A percentile compares a stretch with the other conserved stretches of the same genome.
Conservation (phyloP, 129 eudicot genomes). For the Dittrichia graveolens region DNA sequence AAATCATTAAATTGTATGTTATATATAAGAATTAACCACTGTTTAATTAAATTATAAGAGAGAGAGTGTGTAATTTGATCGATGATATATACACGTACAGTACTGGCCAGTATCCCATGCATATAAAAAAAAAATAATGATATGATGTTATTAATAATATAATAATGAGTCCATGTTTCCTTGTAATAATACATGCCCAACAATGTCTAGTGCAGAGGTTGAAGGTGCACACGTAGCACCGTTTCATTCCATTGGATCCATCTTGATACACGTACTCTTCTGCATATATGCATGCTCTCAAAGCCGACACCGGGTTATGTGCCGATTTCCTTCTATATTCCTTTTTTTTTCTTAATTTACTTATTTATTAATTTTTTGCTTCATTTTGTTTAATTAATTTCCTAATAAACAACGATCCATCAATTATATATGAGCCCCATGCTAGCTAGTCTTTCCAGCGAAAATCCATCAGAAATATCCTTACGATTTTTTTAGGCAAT, state of each 20-base stretch:
- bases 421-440: no score
- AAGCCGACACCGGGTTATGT: constrained; percentile 4
- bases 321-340: no score
- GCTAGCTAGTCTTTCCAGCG: no score
- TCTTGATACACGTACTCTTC: constrained; percentile 21
- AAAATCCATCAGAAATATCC: no score
- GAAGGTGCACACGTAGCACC: constrained; percentile 42
- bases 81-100: constrained; percentile 1
- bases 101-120: constrained; percentile 27
- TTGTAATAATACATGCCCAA: constrained; percentile 42
- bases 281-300: neutral
- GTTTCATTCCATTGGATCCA: constrained; percentile 43
- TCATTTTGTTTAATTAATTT: no score
- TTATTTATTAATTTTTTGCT: no score
- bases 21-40: neutral
- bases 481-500: no score
- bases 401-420: no score
- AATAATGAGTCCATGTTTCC: constrained; percentile 33
- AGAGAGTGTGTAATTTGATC: neutral
- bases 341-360: no score
- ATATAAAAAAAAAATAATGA: neutral
- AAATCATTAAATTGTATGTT: constrained; percentile 17
- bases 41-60: constrained; percentile 6
- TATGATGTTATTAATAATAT: neutral
- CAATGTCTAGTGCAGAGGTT: constrained; percentile 37